Percentiles rank a stretch among this genome's conserved stretches.
phyloP scores from a whole-genome alignment of 495 filamentous ascomycete species.

The Penicillium flavigenum region DNA sequence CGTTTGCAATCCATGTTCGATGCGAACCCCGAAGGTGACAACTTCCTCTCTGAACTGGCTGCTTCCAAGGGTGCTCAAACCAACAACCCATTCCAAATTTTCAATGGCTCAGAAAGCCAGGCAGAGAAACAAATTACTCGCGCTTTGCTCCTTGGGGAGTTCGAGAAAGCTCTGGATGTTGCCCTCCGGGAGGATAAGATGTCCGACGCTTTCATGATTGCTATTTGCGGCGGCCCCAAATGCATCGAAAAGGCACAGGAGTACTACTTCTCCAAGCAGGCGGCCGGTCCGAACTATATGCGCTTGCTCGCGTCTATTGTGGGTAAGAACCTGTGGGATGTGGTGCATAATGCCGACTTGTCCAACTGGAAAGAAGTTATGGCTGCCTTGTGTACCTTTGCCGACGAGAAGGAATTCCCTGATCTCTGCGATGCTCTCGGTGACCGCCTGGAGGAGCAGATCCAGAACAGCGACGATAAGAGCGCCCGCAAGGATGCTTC shows the following conservation, averaged over 20 bases:
- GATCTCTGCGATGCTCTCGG: conserved; percentile 97
- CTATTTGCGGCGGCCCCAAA: conserved; percentile 91
- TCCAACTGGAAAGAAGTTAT: conserved; percentile 95
- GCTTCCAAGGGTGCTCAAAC: conserved; percentile 77
- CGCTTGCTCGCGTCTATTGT: conserved; percentile 88
- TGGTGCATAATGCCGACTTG: conserved; percentile 93
- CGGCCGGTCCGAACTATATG: conserved; percentile 83
- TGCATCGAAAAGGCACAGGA: conserved; percentile 93
- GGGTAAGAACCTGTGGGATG: conserved; percentile 96
- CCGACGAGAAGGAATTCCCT: conserved; percentile 82
- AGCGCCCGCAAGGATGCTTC: conserved; percentile 79
- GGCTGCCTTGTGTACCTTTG: conserved; percentile 93
- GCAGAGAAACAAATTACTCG: conserved; percentile 85
- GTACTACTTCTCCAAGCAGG: conserved; percentile 82
- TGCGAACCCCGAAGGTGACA: conserved; percentile 68
- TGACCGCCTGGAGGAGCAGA: conserved; percentile 79
- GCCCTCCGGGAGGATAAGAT: conserved; percentile 84
- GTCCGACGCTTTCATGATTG: conserved; percentile 97
- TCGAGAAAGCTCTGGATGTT: conserved; percentile 84
- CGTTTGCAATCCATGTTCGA: conserved; percentile 83
- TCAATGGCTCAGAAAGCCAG: conserved; percentile 72
- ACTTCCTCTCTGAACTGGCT: conserved; percentile 74
- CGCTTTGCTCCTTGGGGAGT: conserved; percentile 83
- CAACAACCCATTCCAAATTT: conserved; percentile 84
- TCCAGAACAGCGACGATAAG: conserved; percentile 45